These are phyloP conservation scores for Magnusiomyces ingens DNA, from an alignment of 1,139 yeast species.

Conservation along the genomic window DNA sequence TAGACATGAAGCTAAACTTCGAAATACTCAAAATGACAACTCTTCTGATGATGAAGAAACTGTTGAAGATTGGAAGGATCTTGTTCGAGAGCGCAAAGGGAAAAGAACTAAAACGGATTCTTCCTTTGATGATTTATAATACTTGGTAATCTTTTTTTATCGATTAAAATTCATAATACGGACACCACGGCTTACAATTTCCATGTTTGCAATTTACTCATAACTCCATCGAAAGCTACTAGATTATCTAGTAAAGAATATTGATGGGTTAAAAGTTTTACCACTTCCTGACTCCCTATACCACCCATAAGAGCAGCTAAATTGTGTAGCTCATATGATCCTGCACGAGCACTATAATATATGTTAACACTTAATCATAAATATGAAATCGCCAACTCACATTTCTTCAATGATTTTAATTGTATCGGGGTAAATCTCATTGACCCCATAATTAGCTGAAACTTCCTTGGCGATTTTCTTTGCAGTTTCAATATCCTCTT, in stretches of 20 bases:
- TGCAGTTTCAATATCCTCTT: slow-evolving; percentile 11
- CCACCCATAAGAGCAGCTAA: slow-evolving; percentile 65
- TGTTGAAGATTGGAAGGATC: slow-evolving; percentile 80
- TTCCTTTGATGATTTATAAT: slow-evolving; percentile 63
- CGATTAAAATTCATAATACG: no score
- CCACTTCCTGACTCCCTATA: slow-evolving; percentile 66
- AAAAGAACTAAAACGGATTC: slow-evolving; percentile 43
- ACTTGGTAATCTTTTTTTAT: no score
- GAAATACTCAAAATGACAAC: slow-evolving; percentile 31
- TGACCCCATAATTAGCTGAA: slow-evolving; percentile 14
- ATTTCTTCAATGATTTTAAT: slow-evolving; percentile 21
- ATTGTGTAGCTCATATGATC: slow-evolving; percentile 41
- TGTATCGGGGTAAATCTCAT: slow-evolving; percentile 13
- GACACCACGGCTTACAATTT: slow-evolving; percentile 31
- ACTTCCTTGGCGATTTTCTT: slow-evolving; percentile 17
- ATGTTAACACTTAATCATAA: not conserved
- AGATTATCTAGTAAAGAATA: slow-evolving; percentile 66
- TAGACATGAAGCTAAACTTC: slow-evolving; percentile 51
- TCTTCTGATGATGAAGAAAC: slow-evolving; percentile 45
- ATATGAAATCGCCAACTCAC: slow-evolving; percentile 12
- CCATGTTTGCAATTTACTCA: slow-evolving; percentile 46
- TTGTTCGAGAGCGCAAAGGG: slow-evolving; percentile 57
- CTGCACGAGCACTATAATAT: slow-evolving; percentile 29
- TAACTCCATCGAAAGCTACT: slow-evolving; percentile 60
- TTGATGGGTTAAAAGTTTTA: slow-evolving; percentile 62